Percentiles rank a stretch among this genome's conserved stretches.
These are phyloP conservation scores for Salix udensis DNA, from an alignment of 345 rosid species.

Conservation along the genomic window DNA sequence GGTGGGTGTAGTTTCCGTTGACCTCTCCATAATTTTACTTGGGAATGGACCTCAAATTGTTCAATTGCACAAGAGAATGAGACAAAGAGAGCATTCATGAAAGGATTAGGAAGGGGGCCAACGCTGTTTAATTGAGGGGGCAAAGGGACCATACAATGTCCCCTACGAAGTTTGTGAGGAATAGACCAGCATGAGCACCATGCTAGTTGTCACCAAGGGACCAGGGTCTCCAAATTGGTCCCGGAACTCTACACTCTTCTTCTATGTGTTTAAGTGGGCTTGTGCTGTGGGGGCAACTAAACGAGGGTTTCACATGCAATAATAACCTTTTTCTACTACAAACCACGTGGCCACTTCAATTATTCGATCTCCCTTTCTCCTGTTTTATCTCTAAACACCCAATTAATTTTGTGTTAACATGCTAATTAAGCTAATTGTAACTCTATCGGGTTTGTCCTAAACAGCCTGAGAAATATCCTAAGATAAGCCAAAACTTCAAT, in stretches of 20 bases:
- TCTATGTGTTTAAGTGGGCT: background rate
- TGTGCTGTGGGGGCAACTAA: slow-evolving; percentile 37
- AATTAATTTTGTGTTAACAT: no score
- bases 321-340: slow-evolving; percentile 45
- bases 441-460: background rate
- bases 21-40: slow-evolving; percentile 10
- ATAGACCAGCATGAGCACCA: slow-evolving; percentile 54
- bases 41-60: background rate
- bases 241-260: slow-evolving; percentile 8
- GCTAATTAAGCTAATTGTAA: no score
- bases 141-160: slow-evolving; percentile 38
- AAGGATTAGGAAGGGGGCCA: slow-evolving; percentile 26
- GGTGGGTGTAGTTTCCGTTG: slow-evolving; percentile 30
- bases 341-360: slow-evolving; percentile 50
- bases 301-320: slow-evolving; percentile 51
- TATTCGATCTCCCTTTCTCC: background rate
- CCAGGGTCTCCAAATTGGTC: slow-evolving; percentile 23
- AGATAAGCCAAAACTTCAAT: background rate
- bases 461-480: background rate
- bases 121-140: slow-evolving; percentile 29
- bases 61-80: slow-evolving; percentile 7
- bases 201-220: slow-evolving; percentile 41
- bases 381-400: background rate
- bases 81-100: slow-evolving; percentile 25
- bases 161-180: slow-evolving; percentile 40